Evolutionary conservation across 306 rosid species (phyloP).

Genomic region (Benincasa hispida): DNA sequence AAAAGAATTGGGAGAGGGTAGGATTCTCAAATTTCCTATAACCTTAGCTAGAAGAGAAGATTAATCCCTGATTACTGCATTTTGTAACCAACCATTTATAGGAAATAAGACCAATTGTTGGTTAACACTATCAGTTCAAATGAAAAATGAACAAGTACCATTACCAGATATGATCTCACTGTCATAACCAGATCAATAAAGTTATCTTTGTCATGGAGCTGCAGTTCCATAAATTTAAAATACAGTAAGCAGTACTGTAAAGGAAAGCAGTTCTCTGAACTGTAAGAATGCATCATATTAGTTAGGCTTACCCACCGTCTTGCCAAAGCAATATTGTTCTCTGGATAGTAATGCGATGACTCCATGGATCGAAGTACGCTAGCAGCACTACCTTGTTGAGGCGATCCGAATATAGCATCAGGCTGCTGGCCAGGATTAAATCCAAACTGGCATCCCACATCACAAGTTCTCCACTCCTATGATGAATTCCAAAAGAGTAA

Average conservation of each 20-base stretch:
- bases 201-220: background rate
- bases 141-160: background rate
- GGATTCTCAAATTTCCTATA: background rate
- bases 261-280: slow-evolving; percentile 11
- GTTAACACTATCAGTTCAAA: background rate
- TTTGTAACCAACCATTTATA: background rate
- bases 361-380: slow-evolving; percentile 85
- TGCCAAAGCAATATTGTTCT: slow-evolving; percentile 61
- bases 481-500: slow-evolving; percentile 1
- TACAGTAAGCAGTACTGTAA: background rate
- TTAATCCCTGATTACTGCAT: background rate
- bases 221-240: background rate
- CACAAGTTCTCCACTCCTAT: slow-evolving; percentile 70
- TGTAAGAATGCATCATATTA: slow-evolving; percentile 16
- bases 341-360: slow-evolving; percentile 61
- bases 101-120: background rate
- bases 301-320: slow-evolving; percentile 98
- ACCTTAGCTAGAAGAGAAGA: background rate
- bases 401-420: slow-evolving; percentile 64
- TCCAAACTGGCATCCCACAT: slow-evolving; percentile 78
- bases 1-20: background rate
- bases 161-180: background rate
- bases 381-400: slow-evolving; percentile 28
- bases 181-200: background rate
- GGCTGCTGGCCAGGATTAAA: slow-evolving; percentile 21